phyloP scores from a whole-genome alignment of 768 basidiomycete genomes.

The Gautieria morchelliformis region DNA sequence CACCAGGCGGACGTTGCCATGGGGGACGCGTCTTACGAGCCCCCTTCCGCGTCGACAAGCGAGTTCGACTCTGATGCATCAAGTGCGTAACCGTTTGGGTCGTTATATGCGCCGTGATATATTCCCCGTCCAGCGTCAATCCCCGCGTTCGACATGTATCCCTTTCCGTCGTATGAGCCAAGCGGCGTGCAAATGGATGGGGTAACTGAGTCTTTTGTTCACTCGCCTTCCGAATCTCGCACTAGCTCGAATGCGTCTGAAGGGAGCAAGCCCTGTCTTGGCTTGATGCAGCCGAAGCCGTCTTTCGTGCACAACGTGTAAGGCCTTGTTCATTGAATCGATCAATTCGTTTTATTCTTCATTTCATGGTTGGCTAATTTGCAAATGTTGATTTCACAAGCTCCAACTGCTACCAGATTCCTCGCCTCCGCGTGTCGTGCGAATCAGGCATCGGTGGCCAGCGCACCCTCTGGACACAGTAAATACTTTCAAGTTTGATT shows the following conservation, averaged over 20 bases:
- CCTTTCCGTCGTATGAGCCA: conserved; percentile 40
- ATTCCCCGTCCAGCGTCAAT: conserved; percentile 32
- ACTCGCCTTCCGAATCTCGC: conserved; percentile 22
- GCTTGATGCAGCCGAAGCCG: conserved; percentile 57
- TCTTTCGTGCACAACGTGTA: conserved; percentile 66
- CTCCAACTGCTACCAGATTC: conserved; percentile 66
- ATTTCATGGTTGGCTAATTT: neutral
- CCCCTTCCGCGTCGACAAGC: conserved; percentile 35
- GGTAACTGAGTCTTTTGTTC: conserved; percentile 34
- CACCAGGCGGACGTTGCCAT: conserved; percentile 48
- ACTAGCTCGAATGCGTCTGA: conserved; percentile 24
- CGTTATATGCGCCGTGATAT: conserved; percentile 14
- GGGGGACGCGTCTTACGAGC: conserved; percentile 45
- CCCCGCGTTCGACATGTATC: conserved; percentile 56
- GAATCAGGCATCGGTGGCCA: conserved; percentile 59
- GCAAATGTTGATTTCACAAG: conserved; percentile 24
- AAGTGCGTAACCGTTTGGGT: conserved; percentile 36
- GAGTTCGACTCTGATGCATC: conserved; percentile 37
- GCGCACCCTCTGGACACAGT: conserved; percentile 75
- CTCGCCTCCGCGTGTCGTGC: conserved; percentile 74
- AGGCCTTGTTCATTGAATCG: conserved; percentile 13
- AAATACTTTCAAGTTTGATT: neutral
- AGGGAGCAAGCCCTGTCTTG: conserved; percentile 34
- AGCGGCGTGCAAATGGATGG: conserved; percentile 32
- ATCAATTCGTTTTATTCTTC: neutral